These are phyloP conservation scores for Colletotrichum orchidophilum DNA, from an alignment of 2,329 filamentous ascomycete genomes.

Conservation along the genomic window DNA sequence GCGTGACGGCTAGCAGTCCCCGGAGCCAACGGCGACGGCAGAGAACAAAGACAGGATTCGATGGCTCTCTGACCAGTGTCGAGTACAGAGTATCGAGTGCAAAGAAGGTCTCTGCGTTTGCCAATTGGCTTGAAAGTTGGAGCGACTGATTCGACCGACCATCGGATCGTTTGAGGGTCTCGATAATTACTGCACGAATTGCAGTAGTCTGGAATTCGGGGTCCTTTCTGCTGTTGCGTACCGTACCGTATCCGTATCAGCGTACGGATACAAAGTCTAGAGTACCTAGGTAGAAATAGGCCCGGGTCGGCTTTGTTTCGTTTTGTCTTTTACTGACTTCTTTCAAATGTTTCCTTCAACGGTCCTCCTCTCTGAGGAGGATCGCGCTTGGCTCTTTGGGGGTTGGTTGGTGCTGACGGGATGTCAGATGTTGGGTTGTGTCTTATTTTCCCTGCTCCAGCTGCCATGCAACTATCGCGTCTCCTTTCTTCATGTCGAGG, in stretches of 20 bases:
- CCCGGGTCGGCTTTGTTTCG: background rate
- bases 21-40: background rate
- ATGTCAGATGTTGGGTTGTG: background rate
- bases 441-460: background rate
- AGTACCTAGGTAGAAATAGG: background rate
- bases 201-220: background rate
- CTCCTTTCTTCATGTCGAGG: background rate
- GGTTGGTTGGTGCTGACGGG: background rate
- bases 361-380: background rate
- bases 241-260: background rate
- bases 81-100: background rate
- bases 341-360: background rate
- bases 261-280: background rate
- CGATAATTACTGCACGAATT: background rate
- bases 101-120: background rate
- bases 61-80: background rate
- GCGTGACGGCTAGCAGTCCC: background rate
- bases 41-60: background rate
- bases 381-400: background rate
- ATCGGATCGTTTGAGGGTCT: slow-evolving; percentile 4
- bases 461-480: background rate
- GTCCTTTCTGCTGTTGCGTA: background rate
- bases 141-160: background rate
- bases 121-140: background rate
- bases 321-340: background rate